Conservation (phyloP, 805 yeast genomes). For the Candida koratica region DNA sequence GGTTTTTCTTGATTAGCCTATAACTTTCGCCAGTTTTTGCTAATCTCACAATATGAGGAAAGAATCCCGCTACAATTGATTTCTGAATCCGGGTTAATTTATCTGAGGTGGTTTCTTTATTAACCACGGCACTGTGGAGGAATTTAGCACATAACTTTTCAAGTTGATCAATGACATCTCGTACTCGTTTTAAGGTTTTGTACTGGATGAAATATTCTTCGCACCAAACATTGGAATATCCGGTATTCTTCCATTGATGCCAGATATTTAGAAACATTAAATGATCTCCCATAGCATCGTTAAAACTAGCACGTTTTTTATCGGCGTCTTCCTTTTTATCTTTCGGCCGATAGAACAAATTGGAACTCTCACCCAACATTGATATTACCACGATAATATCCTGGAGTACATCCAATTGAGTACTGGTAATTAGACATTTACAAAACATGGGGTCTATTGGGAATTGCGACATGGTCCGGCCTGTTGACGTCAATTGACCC, state of each 20-base stretch:
- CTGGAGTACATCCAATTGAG: constrained; percentile 54
- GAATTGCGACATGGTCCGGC: constrained; percentile 83
- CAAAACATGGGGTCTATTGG: constrained; percentile 92
- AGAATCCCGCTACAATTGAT: constrained; percentile 63
- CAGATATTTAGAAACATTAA: constrained; percentile 69
- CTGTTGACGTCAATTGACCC: constrained; percentile 74
- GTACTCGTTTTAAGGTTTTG: constrained; percentile 62
- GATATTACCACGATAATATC: constrained; percentile 74
- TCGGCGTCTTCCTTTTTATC: constrained; percentile 66
- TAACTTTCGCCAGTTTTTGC: constrained; percentile 65
- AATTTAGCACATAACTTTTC: constrained; percentile 50
- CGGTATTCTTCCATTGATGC: constrained; percentile 69
- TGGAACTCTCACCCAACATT: constrained; percentile 76
- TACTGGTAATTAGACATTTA: constrained; percentile 65
- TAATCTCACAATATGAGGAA: constrained; percentile 60
- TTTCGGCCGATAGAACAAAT: constrained; percentile 67
- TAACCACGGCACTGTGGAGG: background rate
- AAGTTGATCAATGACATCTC: constrained; percentile 70
- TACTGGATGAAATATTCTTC: constrained; percentile 76
- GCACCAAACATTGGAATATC: constrained; percentile 77
- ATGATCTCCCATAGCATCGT: constrained; percentile 69
- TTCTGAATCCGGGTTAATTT: constrained; percentile 35
- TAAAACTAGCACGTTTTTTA: constrained; percentile 54
- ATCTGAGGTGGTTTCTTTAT: constrained; percentile 16
- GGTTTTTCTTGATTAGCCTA: constrained; percentile 59